Evolutionary conservation across 2,329 filamentous ascomycete species (phyloP), one percentile per base, ranked within the genome.

Genomic region (Rhynchosporium secalis): DNA sequence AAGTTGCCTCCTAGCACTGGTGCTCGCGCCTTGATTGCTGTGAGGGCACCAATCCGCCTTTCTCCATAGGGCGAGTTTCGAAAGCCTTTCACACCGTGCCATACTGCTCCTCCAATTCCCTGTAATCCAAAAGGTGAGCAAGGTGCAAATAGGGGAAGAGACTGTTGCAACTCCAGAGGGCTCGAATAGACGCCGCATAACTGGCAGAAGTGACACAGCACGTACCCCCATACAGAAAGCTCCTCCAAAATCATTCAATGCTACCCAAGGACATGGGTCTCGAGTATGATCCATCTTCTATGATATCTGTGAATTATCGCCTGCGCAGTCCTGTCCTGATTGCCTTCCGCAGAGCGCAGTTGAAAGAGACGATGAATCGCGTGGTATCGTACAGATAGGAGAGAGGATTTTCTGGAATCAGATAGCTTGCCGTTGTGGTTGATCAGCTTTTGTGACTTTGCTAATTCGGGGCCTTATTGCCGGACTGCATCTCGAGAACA

Each of bases 1-100:
- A 98, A 99, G 82, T 99, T 99, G 73, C 95, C 95, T 74, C 95
- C 95, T 54, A 98, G 85, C 40, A 98, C 94, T 2, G 95, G 95
- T 47, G 95, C 95, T 75, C 95, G 90, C 75, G 95, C 93, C 83
- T 99, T 99, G 79, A 99, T 92, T 64, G 95, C 95, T 72, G 94
- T 97, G 79, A 99, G 84, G 70, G 95, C 91, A 76, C 95, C 95
- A 82, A 98, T 94, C 77, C 94, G 86, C 76, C 95, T 86, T 82
- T 99, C 95, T 76, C 95, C 95, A 76, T 96, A 92, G 43, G 91
- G 91, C 63, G 87, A 91, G 80, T 91, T 96, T 75, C 92, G 83
- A 80, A 92, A 95, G 63, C 93, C 95, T 81, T 99, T 99, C 69
- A 97, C 90, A 72, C 93, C 93, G 79, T 97, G 94, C 94, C 94